Conservation (phyloP, 345 rosid genomes). For the Corchorus capsularis region DNA sequence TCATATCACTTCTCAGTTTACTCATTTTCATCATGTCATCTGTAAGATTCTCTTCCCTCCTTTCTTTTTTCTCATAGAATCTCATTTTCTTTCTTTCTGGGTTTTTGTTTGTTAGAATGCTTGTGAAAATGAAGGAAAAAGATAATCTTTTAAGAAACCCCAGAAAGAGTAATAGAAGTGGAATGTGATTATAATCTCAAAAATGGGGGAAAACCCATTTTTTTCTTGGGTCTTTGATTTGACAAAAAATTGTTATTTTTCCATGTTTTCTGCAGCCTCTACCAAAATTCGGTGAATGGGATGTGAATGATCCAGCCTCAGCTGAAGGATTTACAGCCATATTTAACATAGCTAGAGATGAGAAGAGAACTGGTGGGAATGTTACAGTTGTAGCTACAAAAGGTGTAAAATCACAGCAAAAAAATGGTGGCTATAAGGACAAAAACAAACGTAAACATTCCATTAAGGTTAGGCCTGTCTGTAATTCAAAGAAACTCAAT, state of each 20-base stretch:
- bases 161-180: neutral
- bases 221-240: neutral
- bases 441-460: slow-evolving; percentile 64
- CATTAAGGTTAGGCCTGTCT: neutral
- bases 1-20: neutral
- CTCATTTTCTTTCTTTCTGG: neutral
- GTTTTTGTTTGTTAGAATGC: neutral
- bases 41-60: neutral
- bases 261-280: slow-evolving; percentile 37
- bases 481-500: neutral
- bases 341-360: slow-evolving; percentile 95
- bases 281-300: slow-evolving; percentile 99
- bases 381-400: slow-evolving; percentile 63
- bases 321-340: slow-evolving; percentile 97
- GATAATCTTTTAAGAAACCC: neutral
- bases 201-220: neutral
- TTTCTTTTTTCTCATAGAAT: neutral
- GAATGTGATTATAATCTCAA: neutral
- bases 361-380: slow-evolving; percentile 86
- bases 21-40: slow-evolving; percentile 14
- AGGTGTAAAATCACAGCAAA: slow-evolving; percentile 35
- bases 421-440: slow-evolving; percentile 53
- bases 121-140: too few species aligned
- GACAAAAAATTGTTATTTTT: neutral
- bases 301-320: slow-evolving; percentile 97